Conservation (phyloP, 352 stramenopile genomes). For the Pythium coloratum region DNA sequence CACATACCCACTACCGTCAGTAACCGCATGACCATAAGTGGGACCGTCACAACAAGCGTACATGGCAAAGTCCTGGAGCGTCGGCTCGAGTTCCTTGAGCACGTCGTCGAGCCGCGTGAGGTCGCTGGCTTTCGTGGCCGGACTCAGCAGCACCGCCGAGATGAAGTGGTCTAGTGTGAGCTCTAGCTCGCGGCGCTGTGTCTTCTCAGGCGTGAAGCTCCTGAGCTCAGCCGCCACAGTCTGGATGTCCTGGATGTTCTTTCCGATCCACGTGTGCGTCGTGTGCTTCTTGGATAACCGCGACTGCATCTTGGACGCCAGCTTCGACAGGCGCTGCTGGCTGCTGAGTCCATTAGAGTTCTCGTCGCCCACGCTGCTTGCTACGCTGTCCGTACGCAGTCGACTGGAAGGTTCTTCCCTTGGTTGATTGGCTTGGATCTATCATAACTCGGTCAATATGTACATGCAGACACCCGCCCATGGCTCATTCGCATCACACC, state of each 20-base stretch:
- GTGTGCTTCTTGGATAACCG: conserved; percentile 62
- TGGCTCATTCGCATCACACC: conserved; percentile 12
- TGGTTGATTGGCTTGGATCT: conserved; percentile 41
- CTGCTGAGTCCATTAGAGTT: conserved; percentile 3
- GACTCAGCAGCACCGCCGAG: conserved; percentile 62
- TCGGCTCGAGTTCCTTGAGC: conserved; percentile 37
- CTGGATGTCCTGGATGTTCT: conserved; percentile 55
- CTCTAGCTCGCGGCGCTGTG: conserved; percentile 55
- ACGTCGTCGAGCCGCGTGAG: conserved; percentile 42
- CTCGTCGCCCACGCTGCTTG: conserved; percentile 26
- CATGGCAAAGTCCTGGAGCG: conserved; percentile 56
- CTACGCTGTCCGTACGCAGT: conserved; percentile 28
- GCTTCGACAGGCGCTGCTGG: conserved; percentile 39
- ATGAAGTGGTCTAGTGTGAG: conserved; percentile 70
- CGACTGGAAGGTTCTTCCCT: conserved; percentile 13
- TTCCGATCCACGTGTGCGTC: conserved; percentile 58
- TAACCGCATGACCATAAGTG: background rate
- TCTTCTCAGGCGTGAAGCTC: conserved; percentile 35
- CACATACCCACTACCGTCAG: background rate
- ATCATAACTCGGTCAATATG: conserved; percentile 1
- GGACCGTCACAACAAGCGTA: conserved; percentile 29
- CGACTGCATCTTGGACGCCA: conserved; percentile 57
- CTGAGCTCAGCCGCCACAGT: conserved; percentile 40
- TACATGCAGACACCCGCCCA: background rate
- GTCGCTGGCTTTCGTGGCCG: conserved; percentile 17